Evolutionary conservation across 2,329 filamentous ascomycete species (phyloP).

Genomic region (Knufia petricola): DNA sequence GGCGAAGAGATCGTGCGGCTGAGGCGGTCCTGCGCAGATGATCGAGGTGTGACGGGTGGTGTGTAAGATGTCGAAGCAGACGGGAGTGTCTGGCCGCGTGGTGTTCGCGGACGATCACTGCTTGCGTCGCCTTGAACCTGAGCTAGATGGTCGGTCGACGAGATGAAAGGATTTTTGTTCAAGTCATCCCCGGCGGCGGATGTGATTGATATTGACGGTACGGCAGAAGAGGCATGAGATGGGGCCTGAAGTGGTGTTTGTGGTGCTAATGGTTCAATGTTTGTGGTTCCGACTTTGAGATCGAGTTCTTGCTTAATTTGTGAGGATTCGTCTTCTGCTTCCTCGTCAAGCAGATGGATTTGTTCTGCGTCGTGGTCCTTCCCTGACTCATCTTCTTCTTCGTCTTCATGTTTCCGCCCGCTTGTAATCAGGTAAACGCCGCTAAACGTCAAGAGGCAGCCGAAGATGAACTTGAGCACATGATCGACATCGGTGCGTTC

Average conservation of each 20-base stretch:
- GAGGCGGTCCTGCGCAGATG: constrained; percentile 12
- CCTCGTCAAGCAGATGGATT: constrained; percentile 32
- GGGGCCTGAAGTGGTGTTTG: background rate
- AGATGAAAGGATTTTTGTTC: constrained; percentile 14
- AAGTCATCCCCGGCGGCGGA: constrained; percentile 14
- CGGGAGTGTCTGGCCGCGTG: constrained; percentile 11
- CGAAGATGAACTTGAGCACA: constrained; percentile 76
- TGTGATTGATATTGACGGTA: constrained; percentile 20
- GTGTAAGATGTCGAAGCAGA: constrained; percentile 7
- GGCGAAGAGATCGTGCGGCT: constrained; percentile 15
- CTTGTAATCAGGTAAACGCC: constrained; percentile 97
- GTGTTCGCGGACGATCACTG: constrained; percentile 13
- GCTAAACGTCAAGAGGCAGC: constrained; percentile 84
- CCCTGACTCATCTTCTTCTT: constrained; percentile 52
- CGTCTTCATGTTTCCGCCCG: constrained; percentile 52
- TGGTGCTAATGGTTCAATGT: background rate
- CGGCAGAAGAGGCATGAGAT: constrained; percentile 11
- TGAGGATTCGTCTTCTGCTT: constrained; percentile 21
- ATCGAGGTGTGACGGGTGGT: constrained; percentile 18
- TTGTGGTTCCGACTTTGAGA: background rate
- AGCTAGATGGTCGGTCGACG: constrained; percentile 14
- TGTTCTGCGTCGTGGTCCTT: constrained; percentile 53
- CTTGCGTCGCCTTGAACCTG: background rate
- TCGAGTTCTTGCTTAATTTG: constrained; percentile 12
- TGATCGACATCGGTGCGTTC: constrained; percentile 66